Base-by-base conservation (phyloP, 805 yeast species). In the Yamadazyma kitorensis region DNA sequence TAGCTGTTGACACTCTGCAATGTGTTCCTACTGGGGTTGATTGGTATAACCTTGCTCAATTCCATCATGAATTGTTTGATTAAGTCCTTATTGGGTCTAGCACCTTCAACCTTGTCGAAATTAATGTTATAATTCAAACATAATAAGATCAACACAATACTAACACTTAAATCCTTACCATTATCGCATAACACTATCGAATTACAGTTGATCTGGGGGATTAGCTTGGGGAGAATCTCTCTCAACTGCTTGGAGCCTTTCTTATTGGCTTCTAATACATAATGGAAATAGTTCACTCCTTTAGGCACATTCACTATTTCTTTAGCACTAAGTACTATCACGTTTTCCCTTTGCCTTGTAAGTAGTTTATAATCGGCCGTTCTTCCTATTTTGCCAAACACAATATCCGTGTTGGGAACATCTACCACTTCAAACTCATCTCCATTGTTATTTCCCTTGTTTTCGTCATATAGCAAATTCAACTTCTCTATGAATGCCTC, bases 11-110 rank as follows among this genome's bases (percentile, higher is more conserved):
- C 77, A 18, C 89, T 73, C 45, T 82, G 88, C 25, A 86, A 60
- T 0, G 94, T 82, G 8, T 86, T 79, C 31, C 96, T 64, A 36
- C 88, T 79, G 0, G 95, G 95, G 40, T 86, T 83, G 4, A 74
- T 75, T 25, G 70, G 74, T n/a, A 72, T 52, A 6, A 60, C 53
- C 3, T 68, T 57, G 12, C 72, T 63, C 3, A 86, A 47, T 29
- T 53, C 54, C 2, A 78, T 72, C 19, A 86, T 57, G 35, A 82
- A 80, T 37, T 68, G 69, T 36, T 78, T 71, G 11, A 84, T 70
- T 6, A 64, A 53, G 17, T 69, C 76, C 49, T 83, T 83, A 17
- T 71, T 64, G 0, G 63, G 44, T 8, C 25, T 33, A 12, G 14
- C 16, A 33, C 22, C 13, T 7, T 20, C 30, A 1, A 46, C 34